Conservation (phyloP, 352 stramenopile species). For the Detonula confervacea region DNA sequence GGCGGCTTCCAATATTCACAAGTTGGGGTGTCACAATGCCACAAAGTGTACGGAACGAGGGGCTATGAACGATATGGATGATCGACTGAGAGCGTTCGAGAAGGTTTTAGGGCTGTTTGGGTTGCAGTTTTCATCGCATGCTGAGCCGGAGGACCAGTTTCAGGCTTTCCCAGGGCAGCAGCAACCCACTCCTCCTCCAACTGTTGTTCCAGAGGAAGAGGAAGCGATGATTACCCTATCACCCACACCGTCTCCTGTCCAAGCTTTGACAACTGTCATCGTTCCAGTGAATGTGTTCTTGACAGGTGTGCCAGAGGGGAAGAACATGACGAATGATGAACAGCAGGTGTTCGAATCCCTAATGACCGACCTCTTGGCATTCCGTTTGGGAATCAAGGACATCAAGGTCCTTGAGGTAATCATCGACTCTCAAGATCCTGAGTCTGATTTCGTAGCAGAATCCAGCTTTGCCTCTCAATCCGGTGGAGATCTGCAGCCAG, state of each 20-base stretch:
- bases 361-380: constrained; percentile 44
- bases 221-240: background rate
- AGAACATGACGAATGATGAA: constrained; percentile 58
- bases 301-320: constrained; percentile 36
- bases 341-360: constrained; percentile 44
- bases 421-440: constrained; percentile 32
- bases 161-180: constrained; percentile 47
- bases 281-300: constrained; percentile 52
- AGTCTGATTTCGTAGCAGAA: constrained; percentile 25
- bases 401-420: constrained; percentile 35
- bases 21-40: constrained; percentile 44
- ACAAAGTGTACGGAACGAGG: constrained; percentile 2
- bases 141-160: constrained; percentile 46
- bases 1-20: constrained; percentile 30
- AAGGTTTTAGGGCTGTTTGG: constrained; percentile 52
- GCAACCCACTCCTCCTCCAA: constrained; percentile 30
- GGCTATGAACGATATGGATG: constrained; percentile 36
- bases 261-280: constrained; percentile 20
- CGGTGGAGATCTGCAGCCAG: constrained; percentile 14
- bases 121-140: constrained; percentile 54
- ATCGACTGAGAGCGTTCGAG: constrained; percentile 53
- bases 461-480: constrained; percentile 22
- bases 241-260: constrained; percentile 19
- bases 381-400: constrained; percentile 32
- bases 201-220: constrained; percentile 3